Evolutionary conservation across 306 rosid genomes (phyloP).

Genomic region (Gleditsia sinensis): DNA sequence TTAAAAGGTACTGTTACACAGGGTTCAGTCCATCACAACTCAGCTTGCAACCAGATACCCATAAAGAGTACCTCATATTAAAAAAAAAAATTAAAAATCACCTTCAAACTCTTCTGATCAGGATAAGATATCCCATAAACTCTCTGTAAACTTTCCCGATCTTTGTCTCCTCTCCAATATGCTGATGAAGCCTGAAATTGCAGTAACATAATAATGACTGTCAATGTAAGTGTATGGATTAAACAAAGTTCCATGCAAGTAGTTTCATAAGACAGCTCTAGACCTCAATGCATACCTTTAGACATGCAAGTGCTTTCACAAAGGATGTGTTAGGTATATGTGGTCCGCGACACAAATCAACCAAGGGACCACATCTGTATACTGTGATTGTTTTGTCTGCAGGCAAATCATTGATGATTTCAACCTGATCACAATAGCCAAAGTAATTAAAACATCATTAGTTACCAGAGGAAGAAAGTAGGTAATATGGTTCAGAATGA

Average conservation of each 20-base stretch:
- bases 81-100: conserved; percentile 27
- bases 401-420: conserved; percentile 91
- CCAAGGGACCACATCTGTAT: conserved; percentile 93
- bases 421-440: conserved; percentile 59
- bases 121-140: conserved; percentile 98
- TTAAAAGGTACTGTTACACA: neutral
- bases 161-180: conserved; percentile 94
- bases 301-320: conserved; percentile 89
- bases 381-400: conserved; percentile 93
- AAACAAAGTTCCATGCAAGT: neutral
- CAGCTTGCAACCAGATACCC: neutral
- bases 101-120: conserved; percentile 90
- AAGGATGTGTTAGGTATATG: conserved; percentile 97
- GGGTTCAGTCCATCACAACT: conserved; percentile 20
- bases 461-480: conserved; percentile 18
- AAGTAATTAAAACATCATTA: conserved; percentile 14
- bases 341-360: conserved; percentile 97
- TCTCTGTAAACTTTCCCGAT: conserved; percentile 92
- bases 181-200: conserved; percentile 92
- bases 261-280: conserved; percentile 16
- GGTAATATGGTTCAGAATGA: conserved; percentile 16
- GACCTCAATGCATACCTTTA: conserved; percentile 58
- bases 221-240: neutral
- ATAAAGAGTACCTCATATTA: neutral
- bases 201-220: conserved; percentile 29